phyloP scores from a whole-genome alignment of 176 grass and related monocot genomes.

The Pontederia paniculata region DNA sequence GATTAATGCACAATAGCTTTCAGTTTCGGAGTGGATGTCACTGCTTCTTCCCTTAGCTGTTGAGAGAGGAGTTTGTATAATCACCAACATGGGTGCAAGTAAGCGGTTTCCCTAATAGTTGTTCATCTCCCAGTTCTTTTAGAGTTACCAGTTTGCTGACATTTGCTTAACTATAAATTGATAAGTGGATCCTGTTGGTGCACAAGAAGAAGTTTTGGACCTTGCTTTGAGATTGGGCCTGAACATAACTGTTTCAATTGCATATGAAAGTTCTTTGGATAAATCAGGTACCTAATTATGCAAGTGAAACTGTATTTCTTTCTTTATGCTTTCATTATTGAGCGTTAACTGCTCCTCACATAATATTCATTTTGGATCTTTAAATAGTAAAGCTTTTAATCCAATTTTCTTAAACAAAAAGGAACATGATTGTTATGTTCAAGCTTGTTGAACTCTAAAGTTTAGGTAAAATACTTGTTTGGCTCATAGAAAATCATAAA shows the following conservation, averaged over 20 bases:
- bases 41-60: constrained; percentile 78
- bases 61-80: constrained; percentile 57
- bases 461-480: too few species aligned
- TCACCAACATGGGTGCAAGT: constrained; percentile 97
- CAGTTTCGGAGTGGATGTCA: constrained; percentile 80
- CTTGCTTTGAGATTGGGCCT: constrained; percentile 53
- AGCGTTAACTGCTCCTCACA: too few species aligned
- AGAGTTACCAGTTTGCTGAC: not conserved
- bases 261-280: constrained; percentile 43
- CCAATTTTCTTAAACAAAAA: too few species aligned
- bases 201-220: constrained; percentile 66
- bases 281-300: constrained; percentile 22
- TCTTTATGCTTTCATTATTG: too few species aligned
- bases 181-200: constrained; percentile 74
- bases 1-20: constrained; percentile 20
- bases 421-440: too few species aligned
- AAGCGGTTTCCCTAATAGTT: constrained; percentile 20
- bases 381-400: too few species aligned
- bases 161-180: not conserved
- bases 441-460: too few species aligned
- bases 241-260: constrained; percentile 51
- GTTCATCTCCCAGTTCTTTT: constrained; percentile 12
- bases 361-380: too few species aligned
- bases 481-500: too few species aligned
- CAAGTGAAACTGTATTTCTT: too few species aligned